Conservation (phyloP, 2,329 filamentous ascomycete genomes). For the Colletotrichum musae region DNA sequence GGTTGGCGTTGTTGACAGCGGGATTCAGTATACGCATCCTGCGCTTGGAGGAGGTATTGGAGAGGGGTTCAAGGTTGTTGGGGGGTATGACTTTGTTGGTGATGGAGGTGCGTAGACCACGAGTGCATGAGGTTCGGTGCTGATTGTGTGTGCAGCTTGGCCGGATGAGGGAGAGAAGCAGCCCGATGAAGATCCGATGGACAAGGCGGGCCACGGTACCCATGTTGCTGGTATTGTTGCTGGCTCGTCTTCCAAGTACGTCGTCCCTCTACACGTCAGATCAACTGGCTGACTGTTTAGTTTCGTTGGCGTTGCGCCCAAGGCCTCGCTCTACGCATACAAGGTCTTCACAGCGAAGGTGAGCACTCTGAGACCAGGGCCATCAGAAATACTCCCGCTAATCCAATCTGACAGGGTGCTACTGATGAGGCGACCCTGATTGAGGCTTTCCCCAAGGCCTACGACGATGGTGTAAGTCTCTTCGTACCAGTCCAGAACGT, state of each 20-base stretch:
- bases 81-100: constrained; percentile 46
- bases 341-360: constrained; percentile 46
- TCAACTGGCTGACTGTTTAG: constrained; percentile 15
- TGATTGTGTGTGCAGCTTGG: constrained; percentile 15
- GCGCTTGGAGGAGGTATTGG: constrained; percentile 43
- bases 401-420: constrained; percentile 19
- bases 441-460: constrained; percentile 53
- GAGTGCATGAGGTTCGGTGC: neutral
- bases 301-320: constrained; percentile 47
- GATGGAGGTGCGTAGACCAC: constrained; percentile 33
- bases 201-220: constrained; percentile 53
- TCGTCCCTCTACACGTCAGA: neutral
- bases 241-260: neutral
- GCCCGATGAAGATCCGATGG: constrained; percentile 54
- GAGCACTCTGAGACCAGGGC: neutral
- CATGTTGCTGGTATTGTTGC: constrained; percentile 50
- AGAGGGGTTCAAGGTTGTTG: constrained; percentile 40
- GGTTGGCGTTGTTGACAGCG: constrained; percentile 57
- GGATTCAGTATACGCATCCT: constrained; percentile 56
- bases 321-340: constrained; percentile 47
- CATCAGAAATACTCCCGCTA: constrained; percentile 11
- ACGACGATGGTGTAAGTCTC: constrained; percentile 48
- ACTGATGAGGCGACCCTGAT: constrained; percentile 48
- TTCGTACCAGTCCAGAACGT: neutral
- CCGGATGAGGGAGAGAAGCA: constrained; percentile 41